Base-by-base conservation (phyloP, 1,284 basidiomycete genomes). In the Fomitopsis palustris region DNA sequence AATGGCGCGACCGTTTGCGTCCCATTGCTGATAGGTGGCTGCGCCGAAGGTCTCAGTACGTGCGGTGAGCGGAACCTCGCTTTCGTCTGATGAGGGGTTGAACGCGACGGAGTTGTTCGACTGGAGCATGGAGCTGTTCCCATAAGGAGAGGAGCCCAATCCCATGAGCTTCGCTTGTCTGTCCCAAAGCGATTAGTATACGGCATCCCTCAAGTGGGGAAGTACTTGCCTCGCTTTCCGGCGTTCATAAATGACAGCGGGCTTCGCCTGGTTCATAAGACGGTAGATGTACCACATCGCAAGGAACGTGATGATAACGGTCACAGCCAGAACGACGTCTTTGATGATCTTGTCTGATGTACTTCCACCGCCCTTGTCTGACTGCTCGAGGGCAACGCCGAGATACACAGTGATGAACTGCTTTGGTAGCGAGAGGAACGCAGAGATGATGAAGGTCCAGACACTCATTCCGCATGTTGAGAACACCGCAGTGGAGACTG, bases 261-360 rank as follows among this genome's bases (percentile, higher is more conserved):
- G 84, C 65, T 93, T 90, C 27, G 85, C 88, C 65, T 83, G 78
- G 68, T 88, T 84, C 86, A 96, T 93, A 73, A 87, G 73, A 55
- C 73, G 77, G 66, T 85, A 85, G 66, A 96, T 90, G 71, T 90
- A 96, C 87, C 91, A 95, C 74, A 92, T 88, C 0, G 93, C 90
- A 41, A 77, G 72, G 51, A 92, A 64, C 0, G 95, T 96, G 62
- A 96, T 82, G 25, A 93, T 42, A 53, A 85, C 71, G 0, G 90
- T 91, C 37, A 87, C 56, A 3, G 68, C 83, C 33, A 92, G 74
- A 2, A 92, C 87, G 19, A 77, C 70, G 60, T 87, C 81, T 59
- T 84, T 87, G 64, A 91, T 83, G 61, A 88, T 81, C 60, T 75
- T 83, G 65, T 82, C 82, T 60, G 78, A 77, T 4, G 65, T 76